Conservation (phyloP, 2,329 filamentous ascomycete species). For the Penicillium capsulatum region DNA sequence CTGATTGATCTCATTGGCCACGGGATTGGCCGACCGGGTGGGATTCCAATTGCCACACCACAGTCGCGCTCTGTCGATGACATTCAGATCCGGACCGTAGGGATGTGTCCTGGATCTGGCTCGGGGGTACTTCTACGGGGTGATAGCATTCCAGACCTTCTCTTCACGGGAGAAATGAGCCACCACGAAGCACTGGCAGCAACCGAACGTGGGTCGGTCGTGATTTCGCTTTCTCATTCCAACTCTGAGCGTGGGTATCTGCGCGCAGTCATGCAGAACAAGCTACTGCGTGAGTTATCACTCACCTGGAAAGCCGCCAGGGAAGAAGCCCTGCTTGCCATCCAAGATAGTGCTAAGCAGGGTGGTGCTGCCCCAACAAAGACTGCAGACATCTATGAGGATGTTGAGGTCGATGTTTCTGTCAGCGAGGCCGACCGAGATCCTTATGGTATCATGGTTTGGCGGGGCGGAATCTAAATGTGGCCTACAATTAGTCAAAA, state of each 20-base stretch:
- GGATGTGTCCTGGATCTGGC: conserved; percentile 86
- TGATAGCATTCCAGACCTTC: conserved; percentile 60
- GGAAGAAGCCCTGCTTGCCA: conserved; percentile 38
- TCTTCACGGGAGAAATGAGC: conserved; percentile 88
- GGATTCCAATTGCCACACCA: conserved; percentile 61
- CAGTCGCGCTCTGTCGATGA: conserved; percentile 54
- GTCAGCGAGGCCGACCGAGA: conserved; percentile 79
- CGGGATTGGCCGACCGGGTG: conserved; percentile 63
- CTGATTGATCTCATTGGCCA: conserved; percentile 61
- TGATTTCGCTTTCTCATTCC: conserved; percentile 84
- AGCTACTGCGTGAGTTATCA: conserved; percentile 58
- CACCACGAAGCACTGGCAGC: conserved; percentile 89
- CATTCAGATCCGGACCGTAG: conserved; percentile 63
- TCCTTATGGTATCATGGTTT: conserved; percentile 72
- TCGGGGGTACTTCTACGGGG: conserved; percentile 65
- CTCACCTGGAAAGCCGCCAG: conserved; percentile 52
- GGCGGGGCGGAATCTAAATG: conserved; percentile 18
- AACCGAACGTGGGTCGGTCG: conserved; percentile 74
- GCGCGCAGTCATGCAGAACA: conserved; percentile 62
- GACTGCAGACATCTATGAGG: conserved; percentile 48
- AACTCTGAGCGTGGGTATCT: conserved; percentile 89
- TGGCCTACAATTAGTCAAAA: no score
- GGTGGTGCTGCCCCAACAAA: conserved; percentile 27
- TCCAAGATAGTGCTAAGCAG: conserved; percentile 25
- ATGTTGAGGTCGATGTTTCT: conserved; percentile 59